Percentiles rank a stretch among this genome's conserved stretches.
phyloP scores from a whole-genome alignment of 805 yeast species.

The Lipomyces starkeyi region DNA sequence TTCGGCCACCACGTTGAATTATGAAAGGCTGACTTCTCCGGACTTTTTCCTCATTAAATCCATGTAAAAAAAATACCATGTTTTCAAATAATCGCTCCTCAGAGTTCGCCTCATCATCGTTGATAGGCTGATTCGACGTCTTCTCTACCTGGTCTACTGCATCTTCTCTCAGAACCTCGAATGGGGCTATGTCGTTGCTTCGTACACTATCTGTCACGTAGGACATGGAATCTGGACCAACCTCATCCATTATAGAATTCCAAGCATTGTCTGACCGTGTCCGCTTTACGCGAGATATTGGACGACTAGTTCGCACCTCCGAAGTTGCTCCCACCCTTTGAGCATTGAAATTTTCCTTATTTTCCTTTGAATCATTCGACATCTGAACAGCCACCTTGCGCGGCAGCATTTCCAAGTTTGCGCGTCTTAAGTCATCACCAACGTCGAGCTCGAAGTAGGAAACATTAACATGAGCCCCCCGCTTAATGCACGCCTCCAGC shows the following conservation, averaged over 20 bases:
- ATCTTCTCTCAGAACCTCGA: neutral
- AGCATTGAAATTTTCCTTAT: neutral
- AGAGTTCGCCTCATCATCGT: neutral
- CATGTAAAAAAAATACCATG: constrained; percentile 18
- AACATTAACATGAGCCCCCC: constrained; percentile 18
- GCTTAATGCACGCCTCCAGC: constrained; percentile 51
- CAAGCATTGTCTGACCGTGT: constrained; percentile 26
- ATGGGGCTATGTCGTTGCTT: neutral
- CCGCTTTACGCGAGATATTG: constrained; percentile 6
- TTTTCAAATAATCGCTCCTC: constrained; percentile 16
- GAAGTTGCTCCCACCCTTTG: neutral
- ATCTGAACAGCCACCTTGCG: neutral
- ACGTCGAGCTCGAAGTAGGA: constrained; percentile 45
- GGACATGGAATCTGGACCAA: neutral
- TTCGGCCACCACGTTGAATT: constrained; percentile 29
- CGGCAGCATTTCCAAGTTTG: constrained; percentile 9
- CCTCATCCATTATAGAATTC: constrained; percentile 31
- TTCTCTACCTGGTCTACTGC: neutral
- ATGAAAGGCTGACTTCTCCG: constrained; percentile 21
- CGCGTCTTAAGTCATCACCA: constrained; percentile 14
- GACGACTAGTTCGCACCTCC: neutral
- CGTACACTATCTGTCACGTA: neutral
- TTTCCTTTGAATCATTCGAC: neutral
- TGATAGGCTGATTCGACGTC: neutral
- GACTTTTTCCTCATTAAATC: constrained; percentile 20